A percentile compares a stretch with the other conserved stretches of the same genome.
phyloP scores from a whole-genome alignment of 495 filamentous ascomycete species.

The Podospora pseudocomata region DNA sequence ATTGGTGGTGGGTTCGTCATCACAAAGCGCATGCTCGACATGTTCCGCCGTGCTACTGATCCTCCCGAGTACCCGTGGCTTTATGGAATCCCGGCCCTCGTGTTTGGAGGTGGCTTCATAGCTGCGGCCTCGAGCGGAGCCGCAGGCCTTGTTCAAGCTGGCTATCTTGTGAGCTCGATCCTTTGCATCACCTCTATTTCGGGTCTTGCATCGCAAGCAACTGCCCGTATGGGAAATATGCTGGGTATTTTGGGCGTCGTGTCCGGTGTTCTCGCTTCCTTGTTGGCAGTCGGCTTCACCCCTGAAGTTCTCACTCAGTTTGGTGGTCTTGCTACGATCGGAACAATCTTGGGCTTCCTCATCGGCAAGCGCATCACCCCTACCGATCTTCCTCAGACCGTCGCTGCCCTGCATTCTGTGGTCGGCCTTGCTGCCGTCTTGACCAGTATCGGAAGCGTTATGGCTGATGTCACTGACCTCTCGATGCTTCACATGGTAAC shows the following conservation, averaged over 20 bases:
- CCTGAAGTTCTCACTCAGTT: constrained; percentile 70
- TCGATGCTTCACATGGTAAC: constrained; percentile 72
- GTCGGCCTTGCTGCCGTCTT: constrained; percentile 78
- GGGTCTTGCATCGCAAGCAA: constrained; percentile 68
- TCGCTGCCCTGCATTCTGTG: constrained; percentile 76
- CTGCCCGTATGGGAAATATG: constrained; percentile 74
- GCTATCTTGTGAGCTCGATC: constrained; percentile 73
- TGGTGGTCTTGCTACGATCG: constrained; percentile 63
- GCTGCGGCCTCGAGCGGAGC: constrained; percentile 72
- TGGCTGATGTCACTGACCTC: constrained; percentile 62
- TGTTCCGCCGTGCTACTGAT: constrained; percentile 79
- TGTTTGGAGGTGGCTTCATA: constrained; percentile 74
- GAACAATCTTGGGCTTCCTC: constrained; percentile 56
- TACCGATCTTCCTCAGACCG: constrained; percentile 76
- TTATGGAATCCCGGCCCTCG: constrained; percentile 65
- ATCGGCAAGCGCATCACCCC: constrained; percentile 81
- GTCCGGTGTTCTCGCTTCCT: constrained; percentile 71
- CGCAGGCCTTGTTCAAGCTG: constrained; percentile 74
- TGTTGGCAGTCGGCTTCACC: constrained; percentile 73
- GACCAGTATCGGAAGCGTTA: constrained; percentile 76
- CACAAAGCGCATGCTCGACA: constrained; percentile 86
- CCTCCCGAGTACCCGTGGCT: constrained; percentile 81
- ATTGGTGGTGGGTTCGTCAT: constrained; percentile 79
- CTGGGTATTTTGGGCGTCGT: constrained; percentile 76
- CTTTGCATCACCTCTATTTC: constrained; percentile 73